These are phyloP conservation scores for Tardiomyces digboiensis DNA, from an alignment of 1,139 yeast genomes.

Conservation along the genomic window DNA sequence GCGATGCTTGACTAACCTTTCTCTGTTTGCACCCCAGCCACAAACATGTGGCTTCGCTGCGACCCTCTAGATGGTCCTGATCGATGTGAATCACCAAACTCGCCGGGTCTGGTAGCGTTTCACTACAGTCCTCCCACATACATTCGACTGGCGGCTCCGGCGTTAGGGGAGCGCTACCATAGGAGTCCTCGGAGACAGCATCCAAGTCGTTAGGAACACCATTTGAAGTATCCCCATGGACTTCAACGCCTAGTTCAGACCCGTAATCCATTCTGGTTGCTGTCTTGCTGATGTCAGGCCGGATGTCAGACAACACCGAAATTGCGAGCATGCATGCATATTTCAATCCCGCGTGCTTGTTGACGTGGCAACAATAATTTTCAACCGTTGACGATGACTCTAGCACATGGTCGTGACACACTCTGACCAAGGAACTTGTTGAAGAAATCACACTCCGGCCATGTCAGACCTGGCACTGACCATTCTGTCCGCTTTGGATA, in stretches of 20 bases:
- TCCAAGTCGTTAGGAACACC: not conserved
- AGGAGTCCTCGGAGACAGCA: conserved; percentile 11
- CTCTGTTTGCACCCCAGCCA: conserved; percentile 54
- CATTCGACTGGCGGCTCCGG: conserved; percentile 19
- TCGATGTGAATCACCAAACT: conserved; percentile 31
- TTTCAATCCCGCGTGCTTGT: not conserved
- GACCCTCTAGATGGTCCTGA: conserved; percentile 27
- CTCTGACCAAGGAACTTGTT: no score
- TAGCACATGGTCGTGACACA: no score
- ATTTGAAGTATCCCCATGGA: not conserved
- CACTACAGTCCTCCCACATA: conserved; percentile 30
- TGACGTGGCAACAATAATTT: not conserved
- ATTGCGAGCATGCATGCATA: no score
- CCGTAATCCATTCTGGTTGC: not conserved
- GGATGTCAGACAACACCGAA: no score
- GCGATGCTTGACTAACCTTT: conserved; percentile 47
- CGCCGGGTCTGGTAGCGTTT: conserved; percentile 22
- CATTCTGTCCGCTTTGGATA: conserved; percentile 35
- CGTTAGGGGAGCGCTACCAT: conserved; percentile 11
- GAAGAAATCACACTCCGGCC: no score
- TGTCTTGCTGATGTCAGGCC: no score
- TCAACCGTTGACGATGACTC: no score
- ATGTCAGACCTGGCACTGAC: not conserved
- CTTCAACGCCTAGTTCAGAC: not conserved
- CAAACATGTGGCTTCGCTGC: conserved; percentile 39